phyloP scores from a whole-genome alignment of 257 asterid genomes.

The Nicotiana tomentosiformis region DNA sequence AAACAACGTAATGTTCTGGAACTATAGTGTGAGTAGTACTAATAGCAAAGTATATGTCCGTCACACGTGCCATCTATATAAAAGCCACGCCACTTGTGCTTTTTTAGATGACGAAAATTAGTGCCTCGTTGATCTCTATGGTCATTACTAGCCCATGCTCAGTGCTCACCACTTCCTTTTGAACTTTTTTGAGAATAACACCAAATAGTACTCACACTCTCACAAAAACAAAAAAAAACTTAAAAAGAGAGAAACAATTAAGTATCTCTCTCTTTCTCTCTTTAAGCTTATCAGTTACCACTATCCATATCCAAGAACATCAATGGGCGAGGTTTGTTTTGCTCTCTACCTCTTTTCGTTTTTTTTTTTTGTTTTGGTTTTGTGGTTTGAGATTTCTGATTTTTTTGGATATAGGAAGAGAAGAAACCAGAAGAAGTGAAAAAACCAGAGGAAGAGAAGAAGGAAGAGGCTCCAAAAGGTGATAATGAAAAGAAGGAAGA shows the following conservation, averaged over 20 bases:
- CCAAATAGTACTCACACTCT: not conserved
- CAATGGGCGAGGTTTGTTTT: slow-evolving; percentile 31
- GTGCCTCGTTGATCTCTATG: not conserved
- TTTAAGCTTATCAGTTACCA: not conserved
- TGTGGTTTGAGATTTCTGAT: not conserved
- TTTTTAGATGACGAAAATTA: not conserved
- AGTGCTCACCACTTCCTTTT: not conserved
- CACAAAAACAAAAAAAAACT: not conserved
- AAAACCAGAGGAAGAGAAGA: slow-evolving; percentile 41
- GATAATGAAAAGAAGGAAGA: not conserved
- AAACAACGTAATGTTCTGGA: not conserved
- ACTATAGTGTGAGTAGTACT: not conserved
- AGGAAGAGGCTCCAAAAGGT: not conserved
- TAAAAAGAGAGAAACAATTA: not conserved
- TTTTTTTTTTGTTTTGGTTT: not conserved
- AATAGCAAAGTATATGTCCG: not conserved
- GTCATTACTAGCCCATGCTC: not conserved
- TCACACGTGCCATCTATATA: not conserved
- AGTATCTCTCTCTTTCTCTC: not conserved
- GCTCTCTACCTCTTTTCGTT: not conserved
- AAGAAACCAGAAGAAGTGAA: slow-evolving; percentile 14
- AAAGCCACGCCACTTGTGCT: not conserved
- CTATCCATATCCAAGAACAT: not conserved
- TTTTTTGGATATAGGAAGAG: not conserved
- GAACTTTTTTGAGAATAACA: not conserved